Conservation (phyloP, 2,329 filamentous ascomycete genomes). For the Neopestalotiopsis clavispora region DNA sequence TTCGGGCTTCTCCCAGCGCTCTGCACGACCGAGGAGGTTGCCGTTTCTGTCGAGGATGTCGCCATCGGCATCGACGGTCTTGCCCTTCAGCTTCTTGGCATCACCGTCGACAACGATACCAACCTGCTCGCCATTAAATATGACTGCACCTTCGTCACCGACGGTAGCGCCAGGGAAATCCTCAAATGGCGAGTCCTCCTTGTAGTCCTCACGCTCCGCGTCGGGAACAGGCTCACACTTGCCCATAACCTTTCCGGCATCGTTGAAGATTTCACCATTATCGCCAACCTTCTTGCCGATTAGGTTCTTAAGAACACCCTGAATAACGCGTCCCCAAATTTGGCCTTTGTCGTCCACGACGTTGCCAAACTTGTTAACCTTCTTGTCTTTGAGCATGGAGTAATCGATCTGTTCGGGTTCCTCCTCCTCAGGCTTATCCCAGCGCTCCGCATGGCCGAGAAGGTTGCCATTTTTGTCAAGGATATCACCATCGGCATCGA, state of each 20-base stretch:
- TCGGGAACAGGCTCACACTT: slow-evolving; percentile 68
- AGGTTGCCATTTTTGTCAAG: slow-evolving; percentile 70
- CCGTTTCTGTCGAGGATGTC: slow-evolving; percentile 72
- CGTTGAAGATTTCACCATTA: slow-evolving; percentile 73
- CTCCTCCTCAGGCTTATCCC: slow-evolving; percentile 56
- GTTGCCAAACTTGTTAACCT: slow-evolving; percentile 65
- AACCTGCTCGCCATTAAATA: slow-evolving; percentile 57
- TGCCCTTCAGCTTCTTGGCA: slow-evolving; percentile 65
- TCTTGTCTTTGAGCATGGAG: slow-evolving; percentile 55
- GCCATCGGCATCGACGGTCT: slow-evolving; percentile 70
- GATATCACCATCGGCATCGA: slow-evolving; percentile 73
- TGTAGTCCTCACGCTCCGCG: slow-evolving; percentile 53
- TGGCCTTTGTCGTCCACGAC: slow-evolving; percentile 58
- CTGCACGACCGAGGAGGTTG: slow-evolving; percentile 69
- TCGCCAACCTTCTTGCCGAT: slow-evolving; percentile 68
- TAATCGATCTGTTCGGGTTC: slow-evolving; percentile 47
- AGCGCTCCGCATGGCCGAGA: slow-evolving; percentile 71
- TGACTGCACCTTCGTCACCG: slow-evolving; percentile 57
- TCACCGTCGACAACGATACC: slow-evolving; percentile 70
- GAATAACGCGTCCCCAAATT: slow-evolving; percentile 64
- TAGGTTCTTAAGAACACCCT: slow-evolving; percentile 68
- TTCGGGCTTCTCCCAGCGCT: slow-evolving; percentile 65
- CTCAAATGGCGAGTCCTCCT: slow-evolving; percentile 59
- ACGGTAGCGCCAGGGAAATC: slow-evolving; percentile 61
- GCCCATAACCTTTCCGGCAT: slow-evolving; percentile 70